Conservation (phyloP, 2,329 filamentous ascomycete species). For the Paracamarosporium sp. region DNA sequence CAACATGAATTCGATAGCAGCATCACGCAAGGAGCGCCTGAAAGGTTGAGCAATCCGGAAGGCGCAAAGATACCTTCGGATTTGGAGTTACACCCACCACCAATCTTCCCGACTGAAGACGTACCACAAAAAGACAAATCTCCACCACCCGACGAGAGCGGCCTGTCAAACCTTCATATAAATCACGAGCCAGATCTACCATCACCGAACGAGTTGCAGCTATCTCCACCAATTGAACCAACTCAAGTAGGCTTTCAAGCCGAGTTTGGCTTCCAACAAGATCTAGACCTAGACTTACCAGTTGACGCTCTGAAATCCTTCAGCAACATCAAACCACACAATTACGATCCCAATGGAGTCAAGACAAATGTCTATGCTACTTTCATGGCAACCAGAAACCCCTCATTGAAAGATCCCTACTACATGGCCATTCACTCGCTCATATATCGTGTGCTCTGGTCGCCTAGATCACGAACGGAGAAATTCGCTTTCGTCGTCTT, state of each 20-base stretch:
- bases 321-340: constrained; percentile 27
- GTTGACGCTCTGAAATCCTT: constrained; percentile 19
- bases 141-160: not conserved
- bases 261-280: constrained; percentile 34
- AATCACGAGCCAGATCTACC: not conserved
- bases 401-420: constrained; percentile 42
- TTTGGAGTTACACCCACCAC: not conserved
- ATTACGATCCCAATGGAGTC: constrained; percentile 25
- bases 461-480: constrained; percentile 29
- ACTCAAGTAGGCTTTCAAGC: constrained; percentile 17
- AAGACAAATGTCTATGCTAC: constrained; percentile 38
- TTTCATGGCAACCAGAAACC: constrained; percentile 39
- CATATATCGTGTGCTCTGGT: constrained; percentile 42
- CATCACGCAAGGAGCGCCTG: not conserved
- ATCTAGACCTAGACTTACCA: constrained; percentile 33
- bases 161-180: not conserved
- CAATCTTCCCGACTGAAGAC: not conserved
- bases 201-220: not conserved
- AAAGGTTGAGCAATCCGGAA: not conserved
- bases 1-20: not conserved
- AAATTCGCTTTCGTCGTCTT: constrained; percentile 41
- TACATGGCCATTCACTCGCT: constrained; percentile 43
- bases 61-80: not conserved
- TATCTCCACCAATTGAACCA: constrained; percentile 1
- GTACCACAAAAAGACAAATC: not conserved